Evolutionary conservation across 331 rosid genomes (phyloP).

Genomic region (Telfairia occidentalis): DNA sequence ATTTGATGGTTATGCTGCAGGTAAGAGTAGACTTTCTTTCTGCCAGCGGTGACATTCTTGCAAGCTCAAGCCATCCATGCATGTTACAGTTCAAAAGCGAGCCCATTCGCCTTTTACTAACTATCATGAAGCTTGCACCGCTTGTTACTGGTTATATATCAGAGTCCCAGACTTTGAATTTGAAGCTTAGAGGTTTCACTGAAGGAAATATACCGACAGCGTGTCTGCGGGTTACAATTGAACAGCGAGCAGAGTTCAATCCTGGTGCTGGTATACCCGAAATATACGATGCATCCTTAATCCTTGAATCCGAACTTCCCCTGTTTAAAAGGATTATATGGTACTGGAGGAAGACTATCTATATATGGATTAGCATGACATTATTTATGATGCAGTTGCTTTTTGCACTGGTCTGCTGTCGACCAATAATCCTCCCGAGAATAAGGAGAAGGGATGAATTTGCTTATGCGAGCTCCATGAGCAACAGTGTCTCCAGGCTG

Average conservation of each 20-base stretch:
- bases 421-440: constrained; percentile 45
- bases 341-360: constrained; percentile 69
- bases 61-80: constrained; percentile 62
- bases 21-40: constrained; percentile 48
- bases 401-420: constrained; percentile 46
- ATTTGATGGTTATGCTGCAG: constrained; percentile 27
- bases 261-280: constrained; percentile 85
- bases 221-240: constrained; percentile 60
- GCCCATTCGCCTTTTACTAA: constrained; percentile 54
- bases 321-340: constrained; percentile 47
- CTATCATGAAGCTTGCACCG: constrained; percentile 58
- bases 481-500: neutral
- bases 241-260: constrained; percentile 55
- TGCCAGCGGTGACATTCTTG: constrained; percentile 44
- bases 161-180: constrained; percentile 52
- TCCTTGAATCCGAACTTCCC: constrained; percentile 53
- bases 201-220: constrained; percentile 55
- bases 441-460: constrained; percentile 35
- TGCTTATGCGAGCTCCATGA: constrained; percentile 14
- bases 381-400: constrained; percentile 36
- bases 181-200: constrained; percentile 49
- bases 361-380: constrained; percentile 50
- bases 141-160: constrained; percentile 51
- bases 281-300: constrained; percentile 52
- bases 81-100: constrained; percentile 66